Conservation (phyloP, 768 basidiomycete species). For the Neoboletus magnificus region DNA sequence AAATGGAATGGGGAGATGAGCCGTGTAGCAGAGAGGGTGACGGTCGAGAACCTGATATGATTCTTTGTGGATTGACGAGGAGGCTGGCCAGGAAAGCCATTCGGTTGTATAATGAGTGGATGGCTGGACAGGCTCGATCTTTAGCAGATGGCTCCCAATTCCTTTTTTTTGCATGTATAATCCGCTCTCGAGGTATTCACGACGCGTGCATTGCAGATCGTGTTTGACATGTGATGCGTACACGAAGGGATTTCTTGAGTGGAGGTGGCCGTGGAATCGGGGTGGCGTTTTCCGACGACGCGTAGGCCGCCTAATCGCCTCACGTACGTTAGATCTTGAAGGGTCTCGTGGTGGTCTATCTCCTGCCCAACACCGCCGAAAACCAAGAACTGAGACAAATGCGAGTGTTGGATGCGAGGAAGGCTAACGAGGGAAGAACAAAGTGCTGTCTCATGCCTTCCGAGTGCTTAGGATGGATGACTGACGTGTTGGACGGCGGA, state of each 20-base stretch:
- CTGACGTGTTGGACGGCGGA: constrained; percentile 43
- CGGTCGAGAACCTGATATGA: too few relatives aligned
- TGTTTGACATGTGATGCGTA: constrained; percentile 88
- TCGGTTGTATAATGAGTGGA: too few relatives aligned
- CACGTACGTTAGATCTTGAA: constrained; percentile 41
- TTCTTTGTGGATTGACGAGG: too few relatives aligned
- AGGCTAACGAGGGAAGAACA: constrained; percentile 22
- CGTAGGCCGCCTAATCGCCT: too few relatives aligned
- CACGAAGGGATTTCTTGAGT: constrained; percentile 66
- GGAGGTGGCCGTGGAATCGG: constrained; percentile 35
- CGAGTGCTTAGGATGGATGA: constrained; percentile 8
- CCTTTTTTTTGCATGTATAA: constrained; percentile 71
- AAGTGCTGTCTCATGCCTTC: too few relatives aligned
- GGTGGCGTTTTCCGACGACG: constrained; percentile 16
- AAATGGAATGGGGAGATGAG: too few relatives aligned
- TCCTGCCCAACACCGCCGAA: constrained; percentile 74
- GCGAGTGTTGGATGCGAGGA: constrained; percentile 27
- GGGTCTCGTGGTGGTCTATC: constrained; percentile 56
- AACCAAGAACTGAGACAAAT: constrained; percentile 81
- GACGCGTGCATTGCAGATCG: constrained; percentile 64
- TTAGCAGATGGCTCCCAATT: constrained; percentile 38
- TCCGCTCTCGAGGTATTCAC: constrained; percentile 61
- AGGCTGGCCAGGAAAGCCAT: too few relatives aligned
- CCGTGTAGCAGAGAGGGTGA: too few relatives aligned
- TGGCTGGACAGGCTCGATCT: too few relatives aligned